These are phyloP conservation scores for Xanthoconium purpureum DNA, from an alignment of 768 basidiomycete genomes.

Conservation along the genomic window DNA sequence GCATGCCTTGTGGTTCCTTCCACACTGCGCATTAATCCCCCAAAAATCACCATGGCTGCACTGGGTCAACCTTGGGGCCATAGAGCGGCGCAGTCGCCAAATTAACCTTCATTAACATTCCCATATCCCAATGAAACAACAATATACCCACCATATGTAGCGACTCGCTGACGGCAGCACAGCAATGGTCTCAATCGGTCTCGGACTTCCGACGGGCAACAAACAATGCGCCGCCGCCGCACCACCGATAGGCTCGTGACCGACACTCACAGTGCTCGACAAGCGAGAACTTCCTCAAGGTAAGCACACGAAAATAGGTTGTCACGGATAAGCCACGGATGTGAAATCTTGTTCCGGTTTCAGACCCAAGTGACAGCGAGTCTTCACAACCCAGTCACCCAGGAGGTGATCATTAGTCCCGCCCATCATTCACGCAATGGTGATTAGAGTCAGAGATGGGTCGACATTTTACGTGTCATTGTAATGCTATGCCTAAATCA, in stretches of 20 bases:
- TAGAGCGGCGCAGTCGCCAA: slow-evolving; percentile 18
- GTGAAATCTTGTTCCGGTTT: neutral
- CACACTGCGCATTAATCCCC: neutral
- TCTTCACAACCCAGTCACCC: neutral
- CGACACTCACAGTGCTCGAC: neutral
- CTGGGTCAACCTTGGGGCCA: neutral
- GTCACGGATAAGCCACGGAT: neutral
- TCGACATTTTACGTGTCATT: slow-evolving; percentile 23
- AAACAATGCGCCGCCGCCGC: slow-evolving; percentile 1
- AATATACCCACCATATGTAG: slow-evolving; percentile 7
- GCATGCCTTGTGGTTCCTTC: neutral
- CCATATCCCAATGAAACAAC: slow-evolving; percentile 20
- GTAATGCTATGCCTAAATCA: slow-evolving; percentile 12
- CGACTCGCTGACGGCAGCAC: slow-evolving; percentile 20
- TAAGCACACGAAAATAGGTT: neutral
- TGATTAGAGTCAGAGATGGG: slow-evolving; percentile 2
- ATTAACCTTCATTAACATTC: slow-evolving; percentile 25
- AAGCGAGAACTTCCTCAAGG: neutral
- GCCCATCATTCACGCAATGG: neutral
- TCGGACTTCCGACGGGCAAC: neutral
- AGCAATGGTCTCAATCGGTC: slow-evolving; percentile 10
- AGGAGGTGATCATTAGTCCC: neutral
- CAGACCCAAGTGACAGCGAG: neutral
- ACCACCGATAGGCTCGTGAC: neutral
- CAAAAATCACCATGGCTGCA: neutral